Conservation (phyloP, 1,139 yeast genomes). For the Candida labiduridarum region DNA sequence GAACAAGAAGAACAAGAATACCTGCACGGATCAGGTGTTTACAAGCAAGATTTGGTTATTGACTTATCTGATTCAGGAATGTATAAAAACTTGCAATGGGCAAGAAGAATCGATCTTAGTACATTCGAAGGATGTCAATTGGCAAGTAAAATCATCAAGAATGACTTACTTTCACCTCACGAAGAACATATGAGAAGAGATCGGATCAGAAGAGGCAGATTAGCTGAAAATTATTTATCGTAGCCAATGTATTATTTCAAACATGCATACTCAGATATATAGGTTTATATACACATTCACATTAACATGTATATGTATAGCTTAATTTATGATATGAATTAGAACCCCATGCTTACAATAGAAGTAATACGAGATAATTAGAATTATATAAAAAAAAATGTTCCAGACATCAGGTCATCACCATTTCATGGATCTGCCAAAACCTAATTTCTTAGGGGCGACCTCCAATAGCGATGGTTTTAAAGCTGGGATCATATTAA, state of each 20-base stretch:
- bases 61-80: slow-evolving; percentile 61
- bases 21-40: slow-evolving; percentile 12
- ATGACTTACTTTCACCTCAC: slow-evolving; percentile 30
- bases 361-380: not conserved
- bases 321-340: not conserved
- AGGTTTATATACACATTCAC: not conserved
- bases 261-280: not conserved
- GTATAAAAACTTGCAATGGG: slow-evolving; percentile 61
- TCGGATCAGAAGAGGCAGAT: slow-evolving; percentile 44
- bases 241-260: slow-evolving; percentile 8
- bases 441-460: slow-evolving; percentile 50
- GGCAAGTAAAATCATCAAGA: slow-evolving; percentile 34
- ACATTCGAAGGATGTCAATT: slow-evolving; percentile 32
- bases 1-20: slow-evolving; percentile 4
- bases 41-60: slow-evolving; percentile 32
- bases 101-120: slow-evolving; percentile 37
- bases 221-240: slow-evolving; percentile 46
- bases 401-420: slow-evolving; percentile 81
- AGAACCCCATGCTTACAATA: not conserved
- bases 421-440: slow-evolving; percentile 78
- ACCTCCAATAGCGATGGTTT: slow-evolving; percentile 95
- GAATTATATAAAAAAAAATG: slow-evolving; percentile 32
- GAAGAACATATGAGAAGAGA: slow-evolving; percentile 37
- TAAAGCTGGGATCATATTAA: slow-evolving; percentile 38
- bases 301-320: not conserved